Base-by-base conservation (phyloP, 2,329 filamentous ascomycete genomes). In the Paecilomyces formosus region DNA sequence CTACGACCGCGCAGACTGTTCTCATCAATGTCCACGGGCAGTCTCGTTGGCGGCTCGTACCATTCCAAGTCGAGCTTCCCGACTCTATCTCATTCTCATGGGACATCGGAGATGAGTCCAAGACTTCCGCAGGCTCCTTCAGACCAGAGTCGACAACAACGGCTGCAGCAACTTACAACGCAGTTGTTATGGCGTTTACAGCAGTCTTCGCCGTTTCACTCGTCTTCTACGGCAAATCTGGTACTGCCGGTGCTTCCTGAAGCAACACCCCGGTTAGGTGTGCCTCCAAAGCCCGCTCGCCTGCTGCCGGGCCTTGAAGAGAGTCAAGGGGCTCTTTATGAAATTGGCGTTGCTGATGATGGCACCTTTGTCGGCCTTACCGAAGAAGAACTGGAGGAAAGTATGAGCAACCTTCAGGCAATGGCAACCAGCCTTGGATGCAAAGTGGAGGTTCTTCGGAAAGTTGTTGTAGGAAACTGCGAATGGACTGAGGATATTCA, bases 401-500 rank as follows among this genome's bases (percentile, higher is more conserved):
- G 92, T 70, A 80, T 97, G 61, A 83, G 83, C 50, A 97, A 92
- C 58, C 76, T 99, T 39, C 85, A 87, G 61, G 86, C 89, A 55
- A 99, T 99, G 93, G 93, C 94, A 39, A 89, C 90, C 11, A 96
- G 91, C 70, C 77, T 99, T 54, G 93, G 94, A 4, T 97, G 94
- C 67, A 84, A 84, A 56, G 88, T 96, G 5, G 87, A 93, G 64
- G 83, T 97, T 22, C 78, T 92, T 28, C 88, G 92, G 15, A 89
- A 87, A 78, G 88, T 97, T 31, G 81, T 86, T 54, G 92, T 99
- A 18, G 94, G 93, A 12, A 84, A 89, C 30, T 96, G 92, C 68
- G 87, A 96, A 63, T 77, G 70, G 77, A 62, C 60, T 2, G 73
- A 76, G 18, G 69, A 71, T 13, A 57, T 60, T n/a, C 55, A 60